Evolutionary conservation across 2,329 filamentous ascomycete species (phyloP), one percentile per base, ranked within the genome.

Genomic region (Colletotrichum graminicola): DNA sequence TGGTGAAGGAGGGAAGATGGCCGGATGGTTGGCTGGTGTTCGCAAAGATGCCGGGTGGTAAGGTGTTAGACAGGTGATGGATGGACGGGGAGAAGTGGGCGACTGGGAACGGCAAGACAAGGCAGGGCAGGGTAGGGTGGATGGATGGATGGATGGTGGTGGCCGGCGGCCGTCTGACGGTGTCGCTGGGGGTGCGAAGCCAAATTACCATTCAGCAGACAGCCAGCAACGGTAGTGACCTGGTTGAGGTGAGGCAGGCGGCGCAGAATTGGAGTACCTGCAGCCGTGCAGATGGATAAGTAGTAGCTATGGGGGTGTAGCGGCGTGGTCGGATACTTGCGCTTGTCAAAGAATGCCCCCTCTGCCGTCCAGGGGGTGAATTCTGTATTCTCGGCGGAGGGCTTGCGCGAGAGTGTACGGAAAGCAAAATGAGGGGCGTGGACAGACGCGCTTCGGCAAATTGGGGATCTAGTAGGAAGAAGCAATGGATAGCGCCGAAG

Each of bases 1-100:
- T 66, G 62, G 67, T 66, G 71, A 72, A 66, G 62, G 67, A 73
- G 71, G 67, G 63, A 73, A 67, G 60, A 73, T 73, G 67, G 60
- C 59, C 59, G 71, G 71, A 67, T 73, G 67, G 71, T 73, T 73
- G 71, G 71, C 64, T 72, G 71, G 64, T 39, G 63, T 67, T 63
- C 45, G 67, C 67, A 73, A 62, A 70, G 66, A 65, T 61, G 69
- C 39, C 59, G 69, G 36, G 63, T 62, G 66, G 54, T 65, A 70
- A 62, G 57, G 57, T 49, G 47, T 51, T 65, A 23, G 54, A 61
- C 29, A 45, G 56, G 34, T 71, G 68, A 71, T 67, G 68, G 66
- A 63, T 72, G 69, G 69, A 64, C 66, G 69, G 66, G 61, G 60
- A 65, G 41, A 72, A 63, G 66, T 70, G 69, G 69, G 69, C 55